Base-by-base conservation (phyloP, 768 basidiomycete genomes). In the Rhodotorula graminis region DNA sequence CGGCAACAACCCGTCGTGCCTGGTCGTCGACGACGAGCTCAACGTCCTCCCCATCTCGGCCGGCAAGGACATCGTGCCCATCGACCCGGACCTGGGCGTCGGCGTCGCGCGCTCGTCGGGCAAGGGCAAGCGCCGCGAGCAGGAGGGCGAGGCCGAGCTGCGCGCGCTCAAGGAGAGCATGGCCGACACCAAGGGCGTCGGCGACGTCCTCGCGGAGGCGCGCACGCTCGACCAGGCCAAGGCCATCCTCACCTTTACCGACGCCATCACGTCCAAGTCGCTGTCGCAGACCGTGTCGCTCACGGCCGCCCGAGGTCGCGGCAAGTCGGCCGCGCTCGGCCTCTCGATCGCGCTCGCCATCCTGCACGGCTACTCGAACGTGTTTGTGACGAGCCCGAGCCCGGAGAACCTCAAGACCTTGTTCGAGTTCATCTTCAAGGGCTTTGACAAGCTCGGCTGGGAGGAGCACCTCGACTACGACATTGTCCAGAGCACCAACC, bases 381-480 rank as follows among this genome's bases (percentile, higher is more conserved):
- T 98, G 69, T 99, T 98, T 80, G 92, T 99, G 64, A 99, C 96
- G 18, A 93, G 91, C 80, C 96, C 96, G 1, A 92, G 89, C 78
- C 96, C 96, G 3, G 95, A 98, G 82, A 99, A 99, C 81, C 83
- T 99, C 83, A 94, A 90, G 83, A 98, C 95, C 0, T 80, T 98
- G n/a, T 99, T 97, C 78, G 93, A 97, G 70, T 98, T 99, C 80
- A 86, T 97, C 40, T 96, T 96, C 85, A 95, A 96, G 80, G 96
- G 95, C 1, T 83, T 99, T 83, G 95, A 98, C 79, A 90, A 86
- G 5, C 82, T 98, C 49, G 93, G 93, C 2, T 99, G 94, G 79
- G 93, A 98, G 81, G 96, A 98, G 80, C 95, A 97, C 82, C 84
- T 96, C 62, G 95, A 98, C 78, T 99, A 98, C 76, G 96, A 98